Evolutionary conservation across 345 rosid genomes (phyloP), one percentile per base, ranked within the genome.

Genomic region (Gossypium australe): DNA sequence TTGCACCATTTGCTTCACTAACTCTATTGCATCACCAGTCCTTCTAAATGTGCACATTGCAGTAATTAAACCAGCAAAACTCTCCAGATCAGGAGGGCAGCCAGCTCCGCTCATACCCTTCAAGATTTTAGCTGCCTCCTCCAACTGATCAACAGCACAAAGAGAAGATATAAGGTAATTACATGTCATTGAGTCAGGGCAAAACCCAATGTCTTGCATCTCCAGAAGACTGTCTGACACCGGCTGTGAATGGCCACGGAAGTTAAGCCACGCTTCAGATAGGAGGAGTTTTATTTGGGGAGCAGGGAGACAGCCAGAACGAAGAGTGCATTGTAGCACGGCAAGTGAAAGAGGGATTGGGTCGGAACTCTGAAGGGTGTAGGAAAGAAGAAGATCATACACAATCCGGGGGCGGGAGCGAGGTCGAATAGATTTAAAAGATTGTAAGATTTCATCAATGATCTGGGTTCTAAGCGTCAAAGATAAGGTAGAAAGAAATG

Each of bases 1-100:
- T 60, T 76, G 79, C 83, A 90, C 92, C 98, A 94, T 94, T 76
- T 89, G 87, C 81, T 84, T 89, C 73, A 90, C 72, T 75, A 87
- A 74, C 67, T 86, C 82, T 52, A 89, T 74, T 4, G 90, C 89
- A 62, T 85, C 83, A 55, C n/a, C 78, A 48, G 85, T 87, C 85
- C 82, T 92, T 78, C 92, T 81, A 41, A 80, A 82, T 11, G 52
- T 70, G 78, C 92, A 87, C 86, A 94, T 80, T 7, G 89, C 77
- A 22, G 48, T 74, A 48, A 92, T 85, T 56, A 89, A 80, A 1
- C 72, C 77, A 3, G 88, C 89, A 41, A 87, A 94, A 71, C 97
- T 86, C 75, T 89, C 95, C 72, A 77, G 45, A 86, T 92, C 94
- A 77, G 97, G 94, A 71, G 89, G 67, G 72, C 95, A 92, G 24